A percentile compares a stretch with the other conserved stretches of the same genome.
Evolutionary conservation across 371 early-diverging fungal genomes (phyloP).

Genomic region (Haplosporangium sp.): DNA sequence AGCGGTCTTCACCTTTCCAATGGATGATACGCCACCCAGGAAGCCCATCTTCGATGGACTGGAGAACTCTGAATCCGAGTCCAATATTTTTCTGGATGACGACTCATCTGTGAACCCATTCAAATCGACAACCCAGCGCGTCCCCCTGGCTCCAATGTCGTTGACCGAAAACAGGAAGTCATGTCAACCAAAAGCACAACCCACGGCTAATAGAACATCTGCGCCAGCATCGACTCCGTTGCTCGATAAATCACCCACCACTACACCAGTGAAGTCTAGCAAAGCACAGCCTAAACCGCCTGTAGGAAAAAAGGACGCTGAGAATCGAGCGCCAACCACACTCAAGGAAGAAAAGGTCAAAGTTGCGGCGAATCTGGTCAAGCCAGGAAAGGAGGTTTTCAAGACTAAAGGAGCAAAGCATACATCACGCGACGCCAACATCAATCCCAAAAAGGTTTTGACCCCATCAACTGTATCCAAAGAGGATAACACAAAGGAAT

Average conservation of each 20-base stretch:
- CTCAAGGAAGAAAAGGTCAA: neutral
- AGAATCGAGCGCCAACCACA: neutral
- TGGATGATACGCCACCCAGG: conserved; percentile 22
- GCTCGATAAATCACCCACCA: neutral
- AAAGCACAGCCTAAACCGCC: neutral
- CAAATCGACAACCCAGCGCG: conserved; percentile 18
- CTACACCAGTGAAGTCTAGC: neutral
- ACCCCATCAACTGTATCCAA: too few relatives aligned
- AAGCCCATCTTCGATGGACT: conserved; percentile 8
- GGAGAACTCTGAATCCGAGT: conserved; percentile 23
- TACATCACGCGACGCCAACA: neutral
- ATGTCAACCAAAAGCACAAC: neutral
- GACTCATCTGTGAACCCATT: conserved; percentile 12
- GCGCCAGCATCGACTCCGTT: neutral
- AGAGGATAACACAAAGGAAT: too few relatives aligned
- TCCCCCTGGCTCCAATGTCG: conserved; percentile 21
- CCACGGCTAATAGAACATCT: neutral
- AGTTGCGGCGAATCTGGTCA: neutral
- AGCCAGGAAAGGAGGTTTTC: neutral
- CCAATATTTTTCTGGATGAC: conserved; percentile 23
- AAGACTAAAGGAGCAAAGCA: conserved; percentile 3
- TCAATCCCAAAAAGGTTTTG: too few relatives aligned
- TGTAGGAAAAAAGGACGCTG: neutral
- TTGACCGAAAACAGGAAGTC: conserved; percentile 22
- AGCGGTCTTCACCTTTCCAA: conserved; percentile 24